Percentiles rank a stretch among this genome's conserved stretches.
These are phyloP conservation scores for Sclerotinia sclerotiorum DNA, from an alignment of 2,329 filamentous ascomycete genomes.

Conservation along the genomic window DNA sequence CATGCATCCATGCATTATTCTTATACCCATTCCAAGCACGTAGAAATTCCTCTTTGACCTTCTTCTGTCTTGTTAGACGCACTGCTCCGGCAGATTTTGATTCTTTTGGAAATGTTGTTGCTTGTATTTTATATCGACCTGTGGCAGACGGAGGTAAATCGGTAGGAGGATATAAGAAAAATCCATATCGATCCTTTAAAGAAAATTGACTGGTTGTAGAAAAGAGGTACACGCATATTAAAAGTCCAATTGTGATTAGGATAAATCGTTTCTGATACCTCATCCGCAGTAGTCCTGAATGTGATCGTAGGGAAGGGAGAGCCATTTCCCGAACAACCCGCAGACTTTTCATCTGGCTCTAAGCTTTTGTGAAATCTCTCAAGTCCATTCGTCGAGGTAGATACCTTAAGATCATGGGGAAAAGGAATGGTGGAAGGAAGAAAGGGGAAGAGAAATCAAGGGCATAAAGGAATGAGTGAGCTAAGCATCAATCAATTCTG, in stretches of 20 bases:
- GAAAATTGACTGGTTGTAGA: neutral
- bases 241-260: neutral
- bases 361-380: neutral
- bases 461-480: neutral
- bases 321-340: neutral
- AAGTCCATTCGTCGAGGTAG: neutral
- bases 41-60: constrained; percentile 27
- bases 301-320: neutral
- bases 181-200: neutral
- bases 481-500: neutral
- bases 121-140: constrained; percentile 19
- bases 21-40: constrained; percentile 72
- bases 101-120: constrained; percentile 13
- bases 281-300: neutral
- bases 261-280: constrained; percentile 5
- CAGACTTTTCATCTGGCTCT: neutral
- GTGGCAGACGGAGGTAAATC: neutral
- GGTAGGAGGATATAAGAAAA: neutral
- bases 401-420: neutral
- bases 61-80: constrained; percentile 13
- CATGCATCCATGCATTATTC: constrained; percentile 75
- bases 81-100: neutral
- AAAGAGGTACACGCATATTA: neutral
- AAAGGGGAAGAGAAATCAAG: neutral
- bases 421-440: neutral